phyloP scores from a whole-genome alignment of 2,329 filamentous ascomycete species.

The Aciculosporium take region DNA sequence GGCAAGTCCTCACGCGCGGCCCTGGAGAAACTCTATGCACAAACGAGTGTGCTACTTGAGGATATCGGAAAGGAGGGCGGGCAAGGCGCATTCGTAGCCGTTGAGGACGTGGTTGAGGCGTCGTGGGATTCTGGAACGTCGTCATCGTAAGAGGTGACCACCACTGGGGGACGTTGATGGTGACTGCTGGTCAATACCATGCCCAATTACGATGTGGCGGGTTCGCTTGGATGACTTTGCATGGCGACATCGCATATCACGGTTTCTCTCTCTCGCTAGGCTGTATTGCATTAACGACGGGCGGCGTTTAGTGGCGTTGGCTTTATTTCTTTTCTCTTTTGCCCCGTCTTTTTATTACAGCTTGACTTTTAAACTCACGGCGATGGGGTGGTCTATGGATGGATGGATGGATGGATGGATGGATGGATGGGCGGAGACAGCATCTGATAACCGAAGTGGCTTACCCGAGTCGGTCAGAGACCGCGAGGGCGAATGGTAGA shows the following conservation, averaged over 20 bases:
- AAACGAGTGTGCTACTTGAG: conserved; percentile 75
- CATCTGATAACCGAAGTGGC: too few species aligned
- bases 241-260: background rate
- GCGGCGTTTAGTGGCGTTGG: conserved; percentile 4
- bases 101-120: conserved; percentile 34
- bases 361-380: too few species aligned
- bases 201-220: too few species aligned
- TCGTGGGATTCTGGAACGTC: conserved; percentile 19
- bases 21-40: conserved; percentile 71
- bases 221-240: background rate
- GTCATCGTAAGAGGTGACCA: too few species aligned
- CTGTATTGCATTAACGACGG: conserved; percentile 2
- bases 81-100: conserved; percentile 64
- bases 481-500: too few species aligned
- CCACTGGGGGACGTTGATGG: too few species aligned
- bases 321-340: background rate
- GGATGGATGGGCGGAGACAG: too few species aligned
- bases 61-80: conserved; percentile 68
- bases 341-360: background rate
- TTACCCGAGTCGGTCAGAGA: too few species aligned
- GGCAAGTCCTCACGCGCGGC: conserved; percentile 81
- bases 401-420: too few species aligned
- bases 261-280: background rate
- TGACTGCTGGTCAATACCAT: too few species aligned
- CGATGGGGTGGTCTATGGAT: too few species aligned